Conservation (phyloP, 805 yeast species). For the Wickerhamomyces pijperi region DNA sequence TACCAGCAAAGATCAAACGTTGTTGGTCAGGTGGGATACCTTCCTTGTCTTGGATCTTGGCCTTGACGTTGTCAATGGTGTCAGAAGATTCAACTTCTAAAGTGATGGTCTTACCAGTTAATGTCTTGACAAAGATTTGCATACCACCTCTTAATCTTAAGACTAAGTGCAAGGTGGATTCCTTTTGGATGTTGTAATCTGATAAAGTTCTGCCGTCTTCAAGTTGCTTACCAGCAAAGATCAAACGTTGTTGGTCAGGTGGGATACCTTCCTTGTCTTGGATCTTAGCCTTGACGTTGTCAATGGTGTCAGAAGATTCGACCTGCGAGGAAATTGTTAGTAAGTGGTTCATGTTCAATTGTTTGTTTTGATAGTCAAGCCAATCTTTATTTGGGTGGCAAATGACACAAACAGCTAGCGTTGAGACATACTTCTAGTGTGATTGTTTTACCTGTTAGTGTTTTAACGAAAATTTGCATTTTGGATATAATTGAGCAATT, state of each 20-base stretch:
- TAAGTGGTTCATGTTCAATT: not conserved
- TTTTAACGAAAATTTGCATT: constrained; percentile 88
- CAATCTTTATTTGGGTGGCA: constrained; percentile 6
- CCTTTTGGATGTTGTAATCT: constrained; percentile 93
- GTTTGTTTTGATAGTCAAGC: not conserved
- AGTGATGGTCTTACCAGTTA: constrained; percentile 96
- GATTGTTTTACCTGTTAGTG: constrained; percentile 83
- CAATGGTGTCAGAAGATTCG: constrained; percentile 91
- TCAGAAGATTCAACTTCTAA: constrained; percentile 95
- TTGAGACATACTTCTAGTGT: constrained; percentile 45
- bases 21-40: constrained; percentile 99
- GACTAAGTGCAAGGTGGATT: constrained; percentile 77
- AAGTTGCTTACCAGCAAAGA: constrained; percentile 92
- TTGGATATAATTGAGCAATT: constrained; percentile 11
- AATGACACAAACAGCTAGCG: constrained; percentile 1
- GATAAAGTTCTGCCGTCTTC: constrained; percentile 94
- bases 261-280: constrained; percentile 97
- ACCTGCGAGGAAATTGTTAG: constrained; percentile 32
- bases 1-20: constrained; percentile 93
- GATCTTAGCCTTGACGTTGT: constrained; percentile 89
- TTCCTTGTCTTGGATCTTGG: constrained; percentile 96
- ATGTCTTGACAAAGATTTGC: constrained; percentile 95
- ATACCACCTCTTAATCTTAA: constrained; percentile 82
- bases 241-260: constrained; percentile 92
- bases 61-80: constrained; percentile 89